phyloP scores from a whole-genome alignment of 306 rosid species.

The Alnus glutinosa region DNA sequence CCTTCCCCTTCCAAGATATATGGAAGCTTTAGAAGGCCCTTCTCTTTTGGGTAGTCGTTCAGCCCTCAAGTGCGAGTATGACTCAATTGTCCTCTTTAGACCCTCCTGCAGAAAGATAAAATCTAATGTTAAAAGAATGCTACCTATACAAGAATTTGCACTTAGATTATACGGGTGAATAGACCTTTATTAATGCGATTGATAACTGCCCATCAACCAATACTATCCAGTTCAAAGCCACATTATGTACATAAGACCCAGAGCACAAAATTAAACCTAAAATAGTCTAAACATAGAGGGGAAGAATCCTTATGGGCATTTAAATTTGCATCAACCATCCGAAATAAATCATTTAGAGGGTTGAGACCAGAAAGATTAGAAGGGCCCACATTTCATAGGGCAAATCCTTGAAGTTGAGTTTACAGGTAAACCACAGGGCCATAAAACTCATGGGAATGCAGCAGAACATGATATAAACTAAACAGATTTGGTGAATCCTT shows the following conservation, averaged over 20 bases:
- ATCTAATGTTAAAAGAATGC: constrained; percentile 14
- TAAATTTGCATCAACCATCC: neutral
- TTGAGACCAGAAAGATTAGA: neutral
- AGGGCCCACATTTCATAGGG: neutral
- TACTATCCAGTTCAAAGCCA: constrained; percentile 23
- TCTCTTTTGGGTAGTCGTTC: constrained; percentile 59
- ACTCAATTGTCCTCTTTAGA: constrained; percentile 73
- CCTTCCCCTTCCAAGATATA: constrained; percentile 81
- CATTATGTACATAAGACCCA: neutral
- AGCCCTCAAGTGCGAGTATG: constrained; percentile 81
- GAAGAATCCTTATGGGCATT: neutral
- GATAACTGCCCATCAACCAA: constrained; percentile 1
- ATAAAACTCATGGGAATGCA: too few species aligned
- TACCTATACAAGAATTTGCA: constrained; percentile 14
- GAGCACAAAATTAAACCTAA: neutral
- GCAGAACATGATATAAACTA: neutral
- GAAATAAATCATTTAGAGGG: neutral
- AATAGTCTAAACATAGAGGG: neutral
- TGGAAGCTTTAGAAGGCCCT: constrained; percentile 83
- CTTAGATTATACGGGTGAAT: constrained; percentile 17
- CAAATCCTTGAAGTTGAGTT: neutral
- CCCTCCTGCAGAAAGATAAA: constrained; percentile 72
- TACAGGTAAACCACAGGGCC: neutral
- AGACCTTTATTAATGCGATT: constrained; percentile 14
- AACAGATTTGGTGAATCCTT: neutral